phyloP scores from a whole-genome alignment of 2,329 filamentous ascomycete species.

The Botryotinia globosa region DNA sequence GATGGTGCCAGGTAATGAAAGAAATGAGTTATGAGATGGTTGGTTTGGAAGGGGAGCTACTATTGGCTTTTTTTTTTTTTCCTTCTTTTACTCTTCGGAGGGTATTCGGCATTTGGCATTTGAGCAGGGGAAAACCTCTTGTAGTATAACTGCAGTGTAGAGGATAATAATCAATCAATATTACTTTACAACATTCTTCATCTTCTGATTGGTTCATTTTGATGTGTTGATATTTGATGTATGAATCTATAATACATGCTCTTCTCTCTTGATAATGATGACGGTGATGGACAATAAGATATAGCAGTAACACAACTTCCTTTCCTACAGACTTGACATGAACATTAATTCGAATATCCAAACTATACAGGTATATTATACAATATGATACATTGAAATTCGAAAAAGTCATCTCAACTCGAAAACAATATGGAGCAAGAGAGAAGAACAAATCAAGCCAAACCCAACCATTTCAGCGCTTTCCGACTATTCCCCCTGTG shows the following conservation, averaged over 20 bases:
- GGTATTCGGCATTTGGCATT: constrained; percentile 4
- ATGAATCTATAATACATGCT: background rate
- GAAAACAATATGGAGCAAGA: background rate
- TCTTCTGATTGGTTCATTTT: background rate
- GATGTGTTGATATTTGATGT: background rate
- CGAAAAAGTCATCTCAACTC: background rate
- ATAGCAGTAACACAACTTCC: background rate
- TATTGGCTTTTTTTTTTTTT: background rate
- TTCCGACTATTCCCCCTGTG: constrained; percentile 37
- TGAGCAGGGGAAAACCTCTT: background rate
- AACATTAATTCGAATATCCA: background rate
- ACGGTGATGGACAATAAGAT: background rate
- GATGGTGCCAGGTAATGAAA: background rate
- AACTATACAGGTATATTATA: background rate
- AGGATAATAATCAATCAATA: constrained; percentile 9
- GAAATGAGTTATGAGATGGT: background rate
- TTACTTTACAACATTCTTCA: background rate
- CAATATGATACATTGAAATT: background rate
- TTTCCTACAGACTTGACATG: background rate
- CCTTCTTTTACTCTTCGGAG: background rate
- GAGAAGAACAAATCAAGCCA: constrained; percentile 27
- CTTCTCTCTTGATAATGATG: background rate
- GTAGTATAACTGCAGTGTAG: background rate
- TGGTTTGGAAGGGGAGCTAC: background rate
- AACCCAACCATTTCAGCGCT: constrained; percentile 42